Conservation (phyloP, 306 rosid genomes). For the Quercus parvula region DNA sequence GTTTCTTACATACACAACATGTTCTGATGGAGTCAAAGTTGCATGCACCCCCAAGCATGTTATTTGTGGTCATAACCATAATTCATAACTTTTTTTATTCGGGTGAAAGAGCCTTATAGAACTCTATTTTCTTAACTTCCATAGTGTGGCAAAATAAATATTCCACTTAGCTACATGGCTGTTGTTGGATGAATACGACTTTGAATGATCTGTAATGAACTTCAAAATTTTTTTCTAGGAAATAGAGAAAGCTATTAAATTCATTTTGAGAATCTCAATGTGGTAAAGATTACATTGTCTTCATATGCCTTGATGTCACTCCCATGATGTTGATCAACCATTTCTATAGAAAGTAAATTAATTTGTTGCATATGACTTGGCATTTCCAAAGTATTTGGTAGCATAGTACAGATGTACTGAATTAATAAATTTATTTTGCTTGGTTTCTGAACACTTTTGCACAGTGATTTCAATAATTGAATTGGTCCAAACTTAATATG, state of each 20-base stretch:
- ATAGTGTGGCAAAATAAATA: background rate
- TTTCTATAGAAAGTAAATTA: no score
- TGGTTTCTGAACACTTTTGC: no score
- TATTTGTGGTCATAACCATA: background rate
- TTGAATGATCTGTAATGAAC: background rate
- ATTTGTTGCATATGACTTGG: no score
- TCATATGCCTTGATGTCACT: background rate
- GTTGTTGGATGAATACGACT: background rate
- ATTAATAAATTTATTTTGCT: no score
- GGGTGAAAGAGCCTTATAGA: background rate
- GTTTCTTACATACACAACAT: background rate
- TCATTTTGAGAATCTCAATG: background rate
- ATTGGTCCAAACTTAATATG: no score
- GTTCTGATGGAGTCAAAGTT: background rate
- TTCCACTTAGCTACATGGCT: background rate
- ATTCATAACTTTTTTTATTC: background rate
- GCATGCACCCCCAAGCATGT: background rate
- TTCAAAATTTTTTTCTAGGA: background rate
- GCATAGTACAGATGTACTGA: no score
- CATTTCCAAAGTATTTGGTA: no score
- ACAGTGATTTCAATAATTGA: no score
- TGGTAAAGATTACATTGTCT: background rate
- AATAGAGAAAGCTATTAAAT: background rate
- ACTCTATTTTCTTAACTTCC: background rate
- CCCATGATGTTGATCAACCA: background rate